phyloP scores from a whole-genome alignment of 1,284 basidiomycete species.

The Lentinus polychrous region DNA sequence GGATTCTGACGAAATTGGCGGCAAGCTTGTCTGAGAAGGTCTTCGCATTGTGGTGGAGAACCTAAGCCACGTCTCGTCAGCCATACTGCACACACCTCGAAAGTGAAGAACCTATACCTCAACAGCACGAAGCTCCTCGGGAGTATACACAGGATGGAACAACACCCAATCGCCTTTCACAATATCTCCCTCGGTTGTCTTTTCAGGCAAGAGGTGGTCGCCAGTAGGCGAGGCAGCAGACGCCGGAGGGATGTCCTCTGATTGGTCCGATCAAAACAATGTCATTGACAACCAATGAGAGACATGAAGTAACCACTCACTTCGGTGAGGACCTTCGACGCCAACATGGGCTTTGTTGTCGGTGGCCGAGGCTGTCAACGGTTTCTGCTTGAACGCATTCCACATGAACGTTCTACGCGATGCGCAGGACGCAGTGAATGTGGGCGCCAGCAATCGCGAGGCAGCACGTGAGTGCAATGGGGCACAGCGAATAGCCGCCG shows the following conservation, averaged over 20 bases:
- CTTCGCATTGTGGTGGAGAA: conserved; percentile 63
- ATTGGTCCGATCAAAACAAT: not conserved
- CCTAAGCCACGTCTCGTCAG: conserved; percentile 29
- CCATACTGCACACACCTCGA: not conserved
- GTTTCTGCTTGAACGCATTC: not conserved
- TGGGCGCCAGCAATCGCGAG: not conserved
- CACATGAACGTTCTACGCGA: conserved; percentile 1
- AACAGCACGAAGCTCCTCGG: conserved; percentile 74
- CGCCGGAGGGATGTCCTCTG: conserved; percentile 15
- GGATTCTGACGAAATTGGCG: conserved; percentile 49
- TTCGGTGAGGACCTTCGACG: conserved; percentile 26
- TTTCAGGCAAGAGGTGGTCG: not conserved
- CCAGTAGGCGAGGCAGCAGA: conserved; percentile 1
- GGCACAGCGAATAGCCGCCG: not conserved
- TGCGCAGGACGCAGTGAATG: not conserved
- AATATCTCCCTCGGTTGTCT: conserved; percentile 5
- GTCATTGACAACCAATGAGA: not conserved
- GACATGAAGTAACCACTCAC: conserved; percentile 16
- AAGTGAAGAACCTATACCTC: conserved; percentile 36
- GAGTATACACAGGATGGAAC: conserved; percentile 76
- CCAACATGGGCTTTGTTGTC: conserved; percentile 19
- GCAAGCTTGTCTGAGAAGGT: conserved; percentile 73
- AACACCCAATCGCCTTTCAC: conserved; percentile 75
- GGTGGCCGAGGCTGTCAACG: conserved; percentile 11
- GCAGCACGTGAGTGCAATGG: not conserved